phyloP scores from a whole-genome alignment of 352 stramenopile genomes.

The Phytophthora pini region DNA sequence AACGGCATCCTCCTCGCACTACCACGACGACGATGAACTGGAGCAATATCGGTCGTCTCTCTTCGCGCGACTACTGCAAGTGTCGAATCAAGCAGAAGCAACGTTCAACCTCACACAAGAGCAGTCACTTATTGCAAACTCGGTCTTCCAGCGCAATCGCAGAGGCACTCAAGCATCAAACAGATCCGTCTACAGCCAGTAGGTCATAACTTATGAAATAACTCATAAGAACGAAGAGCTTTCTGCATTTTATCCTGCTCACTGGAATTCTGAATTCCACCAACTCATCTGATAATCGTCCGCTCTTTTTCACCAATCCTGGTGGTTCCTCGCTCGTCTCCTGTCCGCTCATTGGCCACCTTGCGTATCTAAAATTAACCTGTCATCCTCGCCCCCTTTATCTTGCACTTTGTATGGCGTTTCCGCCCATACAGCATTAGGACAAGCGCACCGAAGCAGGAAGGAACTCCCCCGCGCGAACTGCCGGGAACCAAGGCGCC shows the following conservation, averaged over 20 bases:
- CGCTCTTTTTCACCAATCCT: constrained; percentile 21
- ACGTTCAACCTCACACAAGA: constrained; percentile 50
- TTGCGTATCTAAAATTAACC: constrained; percentile 14
- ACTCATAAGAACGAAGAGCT: no score
- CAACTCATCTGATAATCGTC: not conserved
- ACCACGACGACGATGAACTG: constrained; percentile 29
- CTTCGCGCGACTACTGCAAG: constrained; percentile 47
- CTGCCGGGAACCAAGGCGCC: constrained; percentile 17
- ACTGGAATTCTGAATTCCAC: no score
- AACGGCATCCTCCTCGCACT: constrained; percentile 36
- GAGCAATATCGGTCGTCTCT: constrained; percentile 47
- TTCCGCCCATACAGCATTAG: constrained; percentile 4
- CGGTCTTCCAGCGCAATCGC: constrained; percentile 37
- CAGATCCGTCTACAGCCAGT: constrained; percentile 27
- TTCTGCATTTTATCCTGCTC: no score
- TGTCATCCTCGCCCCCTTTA: constrained; percentile 28
- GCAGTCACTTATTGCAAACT: constrained; percentile 42
- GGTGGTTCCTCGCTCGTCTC: not conserved
- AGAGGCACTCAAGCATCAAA: constrained; percentile 11
- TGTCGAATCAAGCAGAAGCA: constrained; percentile 45
- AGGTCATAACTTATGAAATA: not conserved
- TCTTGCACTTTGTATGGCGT: constrained; percentile 26
- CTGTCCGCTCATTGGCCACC: constrained; percentile 4
- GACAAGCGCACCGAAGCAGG: no score
- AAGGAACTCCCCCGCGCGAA: not conserved